Conservation (phyloP, 2,329 filamentous ascomycete species). For the Aspergillus caelatus region DNA sequence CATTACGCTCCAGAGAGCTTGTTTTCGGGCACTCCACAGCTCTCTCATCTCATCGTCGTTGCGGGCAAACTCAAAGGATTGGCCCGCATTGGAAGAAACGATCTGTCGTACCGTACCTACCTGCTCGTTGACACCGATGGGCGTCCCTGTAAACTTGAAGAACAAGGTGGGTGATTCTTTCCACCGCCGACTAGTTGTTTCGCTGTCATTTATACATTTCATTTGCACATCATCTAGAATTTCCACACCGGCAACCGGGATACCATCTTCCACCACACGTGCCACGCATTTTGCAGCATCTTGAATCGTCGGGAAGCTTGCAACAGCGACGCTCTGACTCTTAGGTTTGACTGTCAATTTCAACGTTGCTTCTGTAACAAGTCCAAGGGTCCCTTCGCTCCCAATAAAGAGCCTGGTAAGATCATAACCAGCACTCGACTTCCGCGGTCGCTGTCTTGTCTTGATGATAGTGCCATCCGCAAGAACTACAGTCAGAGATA, state of each 20-base stretch:
- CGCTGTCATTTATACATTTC: slow-evolving; percentile 63
- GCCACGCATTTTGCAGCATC: slow-evolving; percentile 78
- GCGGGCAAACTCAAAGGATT: slow-evolving; percentile 69
- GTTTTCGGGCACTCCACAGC: slow-evolving; percentile 75
- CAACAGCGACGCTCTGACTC: slow-evolving; percentile 78
- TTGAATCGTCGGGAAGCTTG: slow-evolving; percentile 65
- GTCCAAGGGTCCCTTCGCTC: slow-evolving; percentile 85
- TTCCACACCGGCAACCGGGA: slow-evolving; percentile 89
- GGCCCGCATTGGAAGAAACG: slow-evolving; percentile 56
- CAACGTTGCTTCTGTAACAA: slow-evolving; percentile 87
- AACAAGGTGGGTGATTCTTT: slow-evolving; percentile 72
- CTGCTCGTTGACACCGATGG: slow-evolving; percentile 64
- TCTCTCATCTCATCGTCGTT: slow-evolving; percentile 67
- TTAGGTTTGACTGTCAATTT: slow-evolving; percentile 83
- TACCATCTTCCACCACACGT: slow-evolving; percentile 75
- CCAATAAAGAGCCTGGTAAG: slow-evolving; percentile 88
- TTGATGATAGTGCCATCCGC: slow-evolving; percentile 89
- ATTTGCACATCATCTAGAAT: slow-evolving; percentile 93
- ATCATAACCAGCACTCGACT: slow-evolving; percentile 90
- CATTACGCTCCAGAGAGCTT: slow-evolving; percentile 73
- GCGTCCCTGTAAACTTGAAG: slow-evolving; percentile 73
- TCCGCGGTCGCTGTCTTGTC: slow-evolving; percentile 83
- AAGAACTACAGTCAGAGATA: slow-evolving; percentile 82
- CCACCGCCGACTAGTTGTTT: slow-evolving; percentile 58
- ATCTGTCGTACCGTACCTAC: slow-evolving; percentile 63